phyloP scores from a whole-genome alignment of 768 basidiomycete genomes.

The Tephrocybe sp. region DNA sequence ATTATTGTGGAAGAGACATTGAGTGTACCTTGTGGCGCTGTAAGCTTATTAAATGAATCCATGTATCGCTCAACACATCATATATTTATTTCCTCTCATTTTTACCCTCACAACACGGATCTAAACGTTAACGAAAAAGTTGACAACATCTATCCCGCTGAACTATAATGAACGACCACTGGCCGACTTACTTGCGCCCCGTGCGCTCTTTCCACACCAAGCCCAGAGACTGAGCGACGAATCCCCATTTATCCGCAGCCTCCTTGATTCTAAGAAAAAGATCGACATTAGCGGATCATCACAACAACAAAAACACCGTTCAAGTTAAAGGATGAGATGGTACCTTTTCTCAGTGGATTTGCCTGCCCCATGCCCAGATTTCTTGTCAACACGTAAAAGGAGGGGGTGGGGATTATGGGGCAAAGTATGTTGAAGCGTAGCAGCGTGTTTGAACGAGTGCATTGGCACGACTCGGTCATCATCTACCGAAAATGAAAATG shows the following conservation, averaged over 20 bases:
- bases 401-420: slow-evolving; percentile 71
- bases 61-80: no score
- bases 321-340: neutral
- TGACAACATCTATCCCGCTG: no score
- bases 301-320: neutral
- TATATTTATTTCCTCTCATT: no score
- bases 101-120: no score
- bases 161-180: no score
- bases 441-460: slow-evolving; percentile 82
- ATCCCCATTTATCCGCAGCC: slow-evolving; percentile 74
- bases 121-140: no score
- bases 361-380: slow-evolving; percentile 78
- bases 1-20: no score
- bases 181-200: no score
- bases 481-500: slow-evolving; percentile 37
- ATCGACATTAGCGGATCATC: slow-evolving; percentile 5
- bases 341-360: slow-evolving; percentile 73
- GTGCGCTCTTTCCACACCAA: slow-evolving; percentile 35
- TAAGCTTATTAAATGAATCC: no score
- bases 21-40: no score
- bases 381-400: slow-evolving; percentile 74
- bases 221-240: slow-evolving; percentile 66
- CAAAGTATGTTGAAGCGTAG: slow-evolving; percentile 66
- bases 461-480: slow-evolving; percentile 86
- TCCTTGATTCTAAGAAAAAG: slow-evolving; percentile 59